Percentiles rank a stretch among this genome's conserved stretches.
Evolutionary conservation across 2,329 filamentous ascomycete species (phyloP).

Genomic region (Cordyceps farinosa): DNA sequence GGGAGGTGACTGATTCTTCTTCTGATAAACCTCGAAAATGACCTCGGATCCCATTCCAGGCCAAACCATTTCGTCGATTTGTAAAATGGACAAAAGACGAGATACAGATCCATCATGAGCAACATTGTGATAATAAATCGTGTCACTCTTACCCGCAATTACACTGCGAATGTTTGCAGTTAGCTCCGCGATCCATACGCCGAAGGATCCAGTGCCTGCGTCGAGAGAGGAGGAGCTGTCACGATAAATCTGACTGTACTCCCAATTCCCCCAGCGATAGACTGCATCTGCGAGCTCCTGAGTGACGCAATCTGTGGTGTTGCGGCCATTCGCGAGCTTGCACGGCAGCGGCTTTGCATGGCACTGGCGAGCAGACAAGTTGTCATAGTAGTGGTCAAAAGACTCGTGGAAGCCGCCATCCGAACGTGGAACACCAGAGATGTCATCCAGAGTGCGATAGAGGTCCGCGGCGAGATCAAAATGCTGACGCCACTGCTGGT

Average conservation of each 20-base stretch:
- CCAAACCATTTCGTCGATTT: conserved; percentile 76
- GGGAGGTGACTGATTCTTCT: conserved; percentile 24
- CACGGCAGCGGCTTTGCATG: conserved; percentile 71
- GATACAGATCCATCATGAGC: conserved; percentile 76
- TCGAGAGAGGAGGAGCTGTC: conserved; percentile 59
- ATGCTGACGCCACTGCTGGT: conserved; percentile 60
- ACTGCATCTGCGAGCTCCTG: conserved; percentile 63
- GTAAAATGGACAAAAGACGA: conserved; percentile 64
- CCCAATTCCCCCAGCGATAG: conserved; percentile 74
- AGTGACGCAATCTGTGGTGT: conserved; percentile 56
- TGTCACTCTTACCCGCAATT: conserved; percentile 37
- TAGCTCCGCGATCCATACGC: conserved; percentile 72
- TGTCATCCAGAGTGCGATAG: conserved; percentile 58
- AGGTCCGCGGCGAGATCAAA: conserved; percentile 53
- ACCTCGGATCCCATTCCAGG: conserved; percentile 79
- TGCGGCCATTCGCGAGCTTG: conserved; percentile 43
- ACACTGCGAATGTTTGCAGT: conserved; percentile 59
- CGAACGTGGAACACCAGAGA: conserved; percentile 60
- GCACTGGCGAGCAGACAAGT: conserved; percentile 74
- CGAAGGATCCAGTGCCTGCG: conserved; percentile 59
- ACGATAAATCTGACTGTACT: conserved; percentile 76
- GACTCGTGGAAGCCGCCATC: conserved; percentile 64
- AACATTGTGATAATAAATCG: conserved; percentile 68
- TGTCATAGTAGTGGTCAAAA: conserved; percentile 83
- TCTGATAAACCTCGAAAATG: conserved; percentile 68